Conservation (phyloP, 768 basidiomycete species). For the Coprinopsis strossmayeri region DNA sequence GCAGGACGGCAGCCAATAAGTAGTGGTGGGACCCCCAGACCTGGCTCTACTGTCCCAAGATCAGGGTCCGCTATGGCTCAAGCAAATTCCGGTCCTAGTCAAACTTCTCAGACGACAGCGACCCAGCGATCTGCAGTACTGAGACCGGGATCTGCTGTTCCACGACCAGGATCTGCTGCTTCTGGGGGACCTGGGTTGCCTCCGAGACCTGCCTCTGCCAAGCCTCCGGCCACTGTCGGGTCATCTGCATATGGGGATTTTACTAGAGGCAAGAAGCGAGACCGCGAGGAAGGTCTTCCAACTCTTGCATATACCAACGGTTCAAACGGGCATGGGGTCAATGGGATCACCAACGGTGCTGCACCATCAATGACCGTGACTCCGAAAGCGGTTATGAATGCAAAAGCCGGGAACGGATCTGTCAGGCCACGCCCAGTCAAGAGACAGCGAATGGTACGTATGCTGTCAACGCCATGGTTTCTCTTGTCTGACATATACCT, state of each 20-base stretch:
- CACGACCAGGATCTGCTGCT: constrained; percentile 18
- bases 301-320: constrained; percentile 16
- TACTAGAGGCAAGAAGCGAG: constrained; percentile 34
- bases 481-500: constrained; percentile 4
- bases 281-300: constrained; percentile 29
- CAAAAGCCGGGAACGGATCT: constrained; percentile 52
- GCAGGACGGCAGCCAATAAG: constrained; percentile 24
- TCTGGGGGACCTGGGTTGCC: constrained; percentile 11
- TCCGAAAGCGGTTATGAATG: constrained; percentile 34
- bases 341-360: constrained; percentile 24
- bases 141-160: constrained; percentile 20
- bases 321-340: constrained; percentile 22
- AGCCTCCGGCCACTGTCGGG: constrained; percentile 12
- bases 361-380: constrained; percentile 22
- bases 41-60: constrained; percentile 21
- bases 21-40: constrained; percentile 27
- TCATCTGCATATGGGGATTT: constrained; percentile 26
- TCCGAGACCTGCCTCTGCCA: constrained; percentile 23
- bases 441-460: constrained; percentile 68
- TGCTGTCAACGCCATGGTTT: constrained; percentile 1
- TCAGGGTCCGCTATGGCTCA: constrained; percentile 19
- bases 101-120: constrained; percentile 9
- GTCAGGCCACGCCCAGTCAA: constrained; percentile 65
- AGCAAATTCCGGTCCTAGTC: constrained; percentile 14
- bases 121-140: constrained; percentile 18